Evolutionary conservation across 108 stramenopile genomes (phyloP).

Genomic region (Cafeteria roenbergensis): DNA sequence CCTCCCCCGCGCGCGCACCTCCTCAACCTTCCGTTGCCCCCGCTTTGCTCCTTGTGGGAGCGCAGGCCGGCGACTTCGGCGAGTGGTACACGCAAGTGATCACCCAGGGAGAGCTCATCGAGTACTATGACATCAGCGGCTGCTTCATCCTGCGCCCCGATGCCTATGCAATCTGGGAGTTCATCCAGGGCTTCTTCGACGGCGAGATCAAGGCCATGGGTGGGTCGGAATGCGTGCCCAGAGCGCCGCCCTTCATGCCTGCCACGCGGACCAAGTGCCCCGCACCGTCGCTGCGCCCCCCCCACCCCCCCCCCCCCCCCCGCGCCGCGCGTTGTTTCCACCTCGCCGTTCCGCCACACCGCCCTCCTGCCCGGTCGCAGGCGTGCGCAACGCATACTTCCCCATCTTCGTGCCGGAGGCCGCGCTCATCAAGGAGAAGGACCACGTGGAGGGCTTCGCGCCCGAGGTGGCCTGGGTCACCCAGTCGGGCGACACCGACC

Average conservation of each 20-base stretch:
- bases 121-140: conserved; percentile 94
- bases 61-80: conserved; percentile 60
- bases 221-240: no score
- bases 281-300: no score
- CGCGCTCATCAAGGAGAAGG: conserved; percentile 86
- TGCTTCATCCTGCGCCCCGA: conserved; percentile 97
- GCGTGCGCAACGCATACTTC: conserved; percentile 90
- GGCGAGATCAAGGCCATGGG: conserved; percentile 43
- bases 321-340: no score
- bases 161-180: conserved; percentile 95
- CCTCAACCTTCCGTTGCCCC: no score
- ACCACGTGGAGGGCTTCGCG: conserved; percentile 97
- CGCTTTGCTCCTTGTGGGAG: not conserved
- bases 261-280: no score
- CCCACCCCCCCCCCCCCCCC: no score
- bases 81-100: conserved; percentile 95
- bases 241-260: no score
- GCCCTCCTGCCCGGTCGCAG: not conserved
- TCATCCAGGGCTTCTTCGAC: conserved; percentile 90
- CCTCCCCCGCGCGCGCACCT: no score
- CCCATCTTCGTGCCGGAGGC: conserved; percentile 84
- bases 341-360: no score
- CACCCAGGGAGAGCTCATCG: conserved; percentile 92
- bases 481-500: conserved; percentile 52
- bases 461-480: conserved; percentile 56